Percentiles rank a stretch among this genome's conserved stretches.
Conservation (phyloP, 1,284 basidiomycete genomes). For the Coniophora puteana region DNA sequence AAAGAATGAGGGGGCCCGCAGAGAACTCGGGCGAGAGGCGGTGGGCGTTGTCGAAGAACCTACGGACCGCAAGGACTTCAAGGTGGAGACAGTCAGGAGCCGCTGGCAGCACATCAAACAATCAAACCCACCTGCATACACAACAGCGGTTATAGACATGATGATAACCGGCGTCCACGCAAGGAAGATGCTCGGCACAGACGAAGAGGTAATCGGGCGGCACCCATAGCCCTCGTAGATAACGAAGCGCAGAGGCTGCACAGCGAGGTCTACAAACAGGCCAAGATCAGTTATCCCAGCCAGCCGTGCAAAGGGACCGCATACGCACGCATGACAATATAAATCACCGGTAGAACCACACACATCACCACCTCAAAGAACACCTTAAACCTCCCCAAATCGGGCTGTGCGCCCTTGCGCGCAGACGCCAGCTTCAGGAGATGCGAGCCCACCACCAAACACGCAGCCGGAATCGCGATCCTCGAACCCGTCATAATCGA, state of each 20-base stretch:
- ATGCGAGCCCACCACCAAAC: conserved; percentile 41
- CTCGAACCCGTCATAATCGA: conserved; percentile 39
- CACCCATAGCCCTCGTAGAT: conserved; percentile 64
- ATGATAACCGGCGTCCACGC: conserved; percentile 57
- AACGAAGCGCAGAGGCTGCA: conserved; percentile 70
- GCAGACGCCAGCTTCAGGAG: conserved; percentile 27
- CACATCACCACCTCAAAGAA: conserved; percentile 50
- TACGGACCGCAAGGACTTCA: too few relatives aligned
- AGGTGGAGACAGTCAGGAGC: too few relatives aligned
- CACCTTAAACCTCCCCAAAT: conserved; percentile 26
- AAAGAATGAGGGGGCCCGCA: too few relatives aligned
- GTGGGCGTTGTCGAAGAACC: too few relatives aligned
- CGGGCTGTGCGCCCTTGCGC: conserved; percentile 17
- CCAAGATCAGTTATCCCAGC: conserved; percentile 6
- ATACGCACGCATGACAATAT: conserved; percentile 56
- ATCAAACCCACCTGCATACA: conserved; percentile 35
- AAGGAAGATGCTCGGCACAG: conserved; percentile 46
- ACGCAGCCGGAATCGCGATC: conserved; percentile 46
- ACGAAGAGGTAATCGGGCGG: conserved; percentile 52
- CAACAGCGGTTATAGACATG: conserved; percentile 38
- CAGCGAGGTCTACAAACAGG: conserved; percentile 47
- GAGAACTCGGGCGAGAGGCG: too few relatives aligned
- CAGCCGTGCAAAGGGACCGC: neutral
- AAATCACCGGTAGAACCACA: conserved; percentile 49
- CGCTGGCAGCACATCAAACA: conserved; percentile 12